Evolutionary conservation across 1,284 basidiomycete species (phyloP).

Genomic region (Blastosporella zonata): DNA sequence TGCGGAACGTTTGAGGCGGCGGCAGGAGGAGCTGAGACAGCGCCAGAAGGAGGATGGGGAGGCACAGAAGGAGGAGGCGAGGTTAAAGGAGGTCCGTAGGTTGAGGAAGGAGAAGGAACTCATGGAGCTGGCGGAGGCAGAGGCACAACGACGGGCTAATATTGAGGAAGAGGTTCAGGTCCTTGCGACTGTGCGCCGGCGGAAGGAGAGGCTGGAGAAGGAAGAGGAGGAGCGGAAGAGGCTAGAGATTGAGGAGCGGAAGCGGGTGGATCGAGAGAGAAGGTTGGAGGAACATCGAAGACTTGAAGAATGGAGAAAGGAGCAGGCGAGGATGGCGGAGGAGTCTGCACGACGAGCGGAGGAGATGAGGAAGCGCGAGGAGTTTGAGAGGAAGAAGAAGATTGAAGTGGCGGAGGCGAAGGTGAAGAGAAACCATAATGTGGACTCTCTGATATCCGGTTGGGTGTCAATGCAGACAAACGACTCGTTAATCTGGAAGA

Average conservation of each 20-base stretch:
- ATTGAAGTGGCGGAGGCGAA: constrained; percentile 43
- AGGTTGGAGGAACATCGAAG: constrained; percentile 51
- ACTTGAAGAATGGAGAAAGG: constrained; percentile 53
- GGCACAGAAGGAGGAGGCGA: constrained; percentile 43
- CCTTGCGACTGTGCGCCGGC: constrained; percentile 43
- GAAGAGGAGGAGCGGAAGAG: constrained; percentile 49
- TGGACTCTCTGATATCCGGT: constrained; percentile 44
- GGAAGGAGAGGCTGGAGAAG: constrained; percentile 44
- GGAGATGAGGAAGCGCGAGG: constrained; percentile 40
- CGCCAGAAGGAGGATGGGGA: constrained; percentile 48
- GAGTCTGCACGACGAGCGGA: constrained; percentile 44
- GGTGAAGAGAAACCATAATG: constrained; percentile 35
- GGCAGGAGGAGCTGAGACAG: constrained; percentile 38
- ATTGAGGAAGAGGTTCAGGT: constrained; percentile 51
- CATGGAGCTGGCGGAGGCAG: constrained; percentile 48
- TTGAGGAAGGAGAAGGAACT: constrained; percentile 55
- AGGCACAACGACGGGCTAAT: constrained; percentile 39
- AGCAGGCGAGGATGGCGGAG: constrained; percentile 46
- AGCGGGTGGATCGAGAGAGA: constrained; percentile 46
- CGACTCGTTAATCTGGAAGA: constrained; percentile 59
- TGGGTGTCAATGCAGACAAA: constrained; percentile 66
- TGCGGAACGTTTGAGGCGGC: constrained; percentile 40
- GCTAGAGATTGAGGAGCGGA: constrained; percentile 47
- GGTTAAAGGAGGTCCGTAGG: constrained; percentile 41
- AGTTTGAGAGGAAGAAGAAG: constrained; percentile 43